Evolutionary conservation across 495 filamentous ascomycete species (phyloP).

Genomic region (Achaetomiella virescens): DNA sequence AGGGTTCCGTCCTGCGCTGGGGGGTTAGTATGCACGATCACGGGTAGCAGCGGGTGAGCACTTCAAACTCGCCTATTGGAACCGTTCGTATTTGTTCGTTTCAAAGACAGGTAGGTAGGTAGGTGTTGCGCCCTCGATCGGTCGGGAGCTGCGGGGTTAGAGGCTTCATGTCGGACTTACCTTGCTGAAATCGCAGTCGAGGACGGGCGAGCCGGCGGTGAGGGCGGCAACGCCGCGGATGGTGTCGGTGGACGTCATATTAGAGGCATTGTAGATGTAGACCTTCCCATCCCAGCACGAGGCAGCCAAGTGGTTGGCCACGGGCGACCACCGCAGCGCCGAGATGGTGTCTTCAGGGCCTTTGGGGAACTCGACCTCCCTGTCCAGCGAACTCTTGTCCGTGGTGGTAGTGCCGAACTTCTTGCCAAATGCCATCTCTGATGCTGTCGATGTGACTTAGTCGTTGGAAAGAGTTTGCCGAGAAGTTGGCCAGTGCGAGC

Average conservation of each 20-base stretch:
- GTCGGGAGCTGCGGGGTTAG: conserved; percentile 17
- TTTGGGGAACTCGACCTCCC: conserved; percentile 64
- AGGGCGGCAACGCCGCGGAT: conserved; percentile 74
- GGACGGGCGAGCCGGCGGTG: conserved; percentile 67
- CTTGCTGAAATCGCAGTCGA: conserved; percentile 77
- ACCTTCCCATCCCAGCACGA: conserved; percentile 93
- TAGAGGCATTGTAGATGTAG: conserved; percentile 81
- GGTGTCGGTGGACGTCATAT: conserved; percentile 43
- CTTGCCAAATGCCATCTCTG: conserved; percentile 9
- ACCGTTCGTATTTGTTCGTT: conserved; percentile 19
- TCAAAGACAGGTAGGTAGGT: background rate
- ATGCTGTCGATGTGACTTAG: background rate
- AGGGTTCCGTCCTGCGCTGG: conserved; percentile 48
- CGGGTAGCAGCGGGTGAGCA: background rate
- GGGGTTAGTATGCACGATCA: background rate
- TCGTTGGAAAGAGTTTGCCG: background rate
- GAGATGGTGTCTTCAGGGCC: conserved; percentile 83
- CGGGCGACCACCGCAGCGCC: conserved; percentile 74
- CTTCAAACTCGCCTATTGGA: conserved; percentile 18
- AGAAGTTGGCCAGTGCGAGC: background rate
- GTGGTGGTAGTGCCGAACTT: conserved; percentile 41
- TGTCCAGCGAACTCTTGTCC: conserved; percentile 60
- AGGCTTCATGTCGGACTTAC: conserved; percentile 44
- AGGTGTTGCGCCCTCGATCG: conserved; percentile 1
- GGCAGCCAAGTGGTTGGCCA: conserved; percentile 71